These are phyloP conservation scores for Xylaria hypoxylon DNA, from an alignment of 2,329 filamentous ascomycete species.

Conservation along the genomic window DNA sequence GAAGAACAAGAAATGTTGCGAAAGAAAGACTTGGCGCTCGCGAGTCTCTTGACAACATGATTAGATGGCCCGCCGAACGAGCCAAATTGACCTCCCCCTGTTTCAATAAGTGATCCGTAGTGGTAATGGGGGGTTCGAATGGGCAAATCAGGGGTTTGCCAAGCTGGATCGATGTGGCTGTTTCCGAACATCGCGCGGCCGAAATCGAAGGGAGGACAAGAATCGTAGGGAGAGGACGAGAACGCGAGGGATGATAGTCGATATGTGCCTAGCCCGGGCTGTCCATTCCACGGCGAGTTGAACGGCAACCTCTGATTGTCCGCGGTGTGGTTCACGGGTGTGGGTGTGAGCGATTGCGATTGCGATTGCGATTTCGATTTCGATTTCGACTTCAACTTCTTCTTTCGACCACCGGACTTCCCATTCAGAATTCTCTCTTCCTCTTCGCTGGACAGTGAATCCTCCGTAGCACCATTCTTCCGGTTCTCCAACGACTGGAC, in stretches of 20 bases:
- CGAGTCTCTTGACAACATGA: slow-evolving; percentile 33
- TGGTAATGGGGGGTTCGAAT: slow-evolving; percentile 32
- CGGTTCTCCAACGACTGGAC: slow-evolving; percentile 64
- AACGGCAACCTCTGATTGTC: slow-evolving; percentile 23
- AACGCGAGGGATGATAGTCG: slow-evolving; percentile 42
- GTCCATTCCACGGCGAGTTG: slow-evolving; percentile 26
- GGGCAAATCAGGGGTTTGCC: slow-evolving; percentile 52
- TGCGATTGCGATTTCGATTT: too few species aligned
- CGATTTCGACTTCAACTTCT: slow-evolving; percentile 37
- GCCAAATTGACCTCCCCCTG: slow-evolving; percentile 25
- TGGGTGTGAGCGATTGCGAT: slow-evolving; percentile 35
- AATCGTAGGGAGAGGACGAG: slow-evolving; percentile 38
- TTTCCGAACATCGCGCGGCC: slow-evolving; percentile 37
- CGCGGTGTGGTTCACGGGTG: slow-evolving; percentile 24
- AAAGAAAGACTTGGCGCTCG: slow-evolving; percentile 38
- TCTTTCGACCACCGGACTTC: slow-evolving; percentile 44
- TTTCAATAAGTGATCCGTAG: slow-evolving; percentile 28
- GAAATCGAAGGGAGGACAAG: slow-evolving; percentile 41
- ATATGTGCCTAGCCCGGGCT: slow-evolving; percentile 29
- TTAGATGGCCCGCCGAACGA: slow-evolving; percentile 23
- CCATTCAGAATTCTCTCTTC: slow-evolving; percentile 52
- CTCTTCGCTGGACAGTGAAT: slow-evolving; percentile 52
- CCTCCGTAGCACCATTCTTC: slow-evolving; percentile 52
- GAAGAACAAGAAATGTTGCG: slow-evolving; percentile 20
- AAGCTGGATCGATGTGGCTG: slow-evolving; percentile 52